Conservation (phyloP, 1,284 basidiomycete genomes). For the Naganishia liquefaciens region DNA sequence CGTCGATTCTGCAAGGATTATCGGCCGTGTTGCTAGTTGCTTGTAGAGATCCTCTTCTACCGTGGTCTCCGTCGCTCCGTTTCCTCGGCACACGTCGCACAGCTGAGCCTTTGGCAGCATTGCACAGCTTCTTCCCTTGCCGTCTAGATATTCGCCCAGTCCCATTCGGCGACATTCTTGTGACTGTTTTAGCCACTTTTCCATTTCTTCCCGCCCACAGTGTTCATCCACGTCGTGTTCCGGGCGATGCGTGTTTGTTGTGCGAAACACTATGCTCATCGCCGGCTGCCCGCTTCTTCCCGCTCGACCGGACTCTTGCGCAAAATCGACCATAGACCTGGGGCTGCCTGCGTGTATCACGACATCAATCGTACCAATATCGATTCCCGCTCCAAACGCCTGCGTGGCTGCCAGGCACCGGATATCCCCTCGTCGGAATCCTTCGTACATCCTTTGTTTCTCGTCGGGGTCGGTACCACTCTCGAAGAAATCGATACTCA, state of each 20-base stretch:
- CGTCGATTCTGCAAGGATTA: neutral
- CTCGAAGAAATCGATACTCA: neutral
- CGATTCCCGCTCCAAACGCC: constrained; percentile 11
- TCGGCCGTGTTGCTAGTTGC: neutral
- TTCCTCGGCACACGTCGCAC: constrained; percentile 1
- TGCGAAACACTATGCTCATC: constrained; percentile 4
- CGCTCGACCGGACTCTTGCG: constrained; percentile 2
- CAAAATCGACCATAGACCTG: neutral
- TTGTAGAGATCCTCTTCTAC: neutral
- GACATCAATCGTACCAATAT: constrained; percentile 2
- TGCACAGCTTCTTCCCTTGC: neutral
- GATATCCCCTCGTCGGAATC: neutral
- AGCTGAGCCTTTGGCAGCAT: neutral
- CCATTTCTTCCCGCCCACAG: neutral
- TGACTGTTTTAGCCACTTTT: neutral
- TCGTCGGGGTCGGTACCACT: neutral
- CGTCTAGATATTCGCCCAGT: neutral
- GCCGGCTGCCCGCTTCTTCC: neutral
- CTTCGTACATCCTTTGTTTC: neutral
- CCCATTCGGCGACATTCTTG: neutral
- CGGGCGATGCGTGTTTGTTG: no score
- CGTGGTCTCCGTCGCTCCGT: neutral
- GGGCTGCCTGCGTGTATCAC: constrained; percentile 1
- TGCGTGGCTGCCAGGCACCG: neutral
- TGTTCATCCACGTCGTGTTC: neutral